These are phyloP conservation scores for Penium margaritaceum DNA, from an alignment of 139 green algal genomes.

Conservation along the genomic window DNA sequence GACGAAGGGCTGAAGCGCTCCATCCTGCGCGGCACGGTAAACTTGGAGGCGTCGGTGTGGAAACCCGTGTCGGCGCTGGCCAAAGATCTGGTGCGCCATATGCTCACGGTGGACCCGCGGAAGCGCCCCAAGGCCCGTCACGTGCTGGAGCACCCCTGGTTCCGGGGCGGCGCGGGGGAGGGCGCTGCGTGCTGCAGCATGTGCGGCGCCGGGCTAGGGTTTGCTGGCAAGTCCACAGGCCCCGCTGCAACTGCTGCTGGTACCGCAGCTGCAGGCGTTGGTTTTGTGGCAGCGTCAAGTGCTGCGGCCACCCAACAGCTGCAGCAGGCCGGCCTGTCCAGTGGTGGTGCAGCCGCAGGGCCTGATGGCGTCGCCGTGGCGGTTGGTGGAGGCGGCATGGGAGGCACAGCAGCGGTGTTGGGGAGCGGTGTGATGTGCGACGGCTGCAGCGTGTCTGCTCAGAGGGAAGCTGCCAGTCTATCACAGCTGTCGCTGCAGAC, in stretches of 20 bases:
- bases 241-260: background rate
- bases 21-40: conserved; percentile 25
- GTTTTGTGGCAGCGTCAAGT: background rate
- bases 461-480: no score
- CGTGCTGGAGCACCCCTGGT: conserved; percentile 68
- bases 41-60: conserved; percentile 30
- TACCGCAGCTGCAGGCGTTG: background rate
- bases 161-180: no score
- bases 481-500: no score
- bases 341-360: no score
- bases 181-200: background rate
- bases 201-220: background rate
- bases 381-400: no score
- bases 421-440: no score
- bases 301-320: background rate
- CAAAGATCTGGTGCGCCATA: conserved; percentile 35
- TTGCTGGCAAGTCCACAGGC: background rate
- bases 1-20: conserved; percentile 35
- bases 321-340: background rate
- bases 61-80: conserved; percentile 33
- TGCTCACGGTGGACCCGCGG: conserved; percentile 42
- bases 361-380: no score
- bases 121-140: conserved; percentile 30
- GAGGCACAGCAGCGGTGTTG: no score
- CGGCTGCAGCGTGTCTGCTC: no score